Evolutionary conservation across 2,329 filamentous ascomycete species (phyloP).

Genomic region (Chaetomiaceae sp.): DNA sequence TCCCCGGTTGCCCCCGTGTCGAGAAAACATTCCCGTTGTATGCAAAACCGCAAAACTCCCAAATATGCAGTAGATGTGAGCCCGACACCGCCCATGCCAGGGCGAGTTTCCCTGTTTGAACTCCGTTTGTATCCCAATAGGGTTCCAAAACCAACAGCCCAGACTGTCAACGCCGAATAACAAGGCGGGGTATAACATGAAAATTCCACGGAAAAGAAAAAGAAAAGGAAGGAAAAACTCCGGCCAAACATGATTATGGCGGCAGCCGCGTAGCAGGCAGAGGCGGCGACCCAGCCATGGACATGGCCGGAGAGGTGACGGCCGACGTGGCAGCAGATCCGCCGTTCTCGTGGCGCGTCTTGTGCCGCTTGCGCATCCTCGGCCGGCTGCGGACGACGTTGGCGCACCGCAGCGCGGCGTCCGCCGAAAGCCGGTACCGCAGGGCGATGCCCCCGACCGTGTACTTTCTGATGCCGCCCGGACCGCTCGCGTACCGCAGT

Average conservation of each 20-base stretch:
- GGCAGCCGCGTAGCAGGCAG: background rate
- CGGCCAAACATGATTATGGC: background rate
- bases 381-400: conserved; percentile 33
- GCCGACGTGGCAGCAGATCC: conserved; percentile 19
- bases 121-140: conserved; percentile 14
- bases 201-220: background rate
- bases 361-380: conserved; percentile 34
- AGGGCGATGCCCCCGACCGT: conserved; percentile 23
- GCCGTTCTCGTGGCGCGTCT: conserved; percentile 18
- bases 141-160: background rate
- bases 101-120: conserved; percentile 3
- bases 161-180: background rate
- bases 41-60: conserved; percentile 12
- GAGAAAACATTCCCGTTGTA: background rate
- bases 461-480: conserved; percentile 26
- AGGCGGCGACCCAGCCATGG: conserved; percentile 13
- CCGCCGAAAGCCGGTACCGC: conserved; percentile 29
- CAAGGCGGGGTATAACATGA: conserved; percentile 5
- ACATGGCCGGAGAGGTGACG: conserved; percentile 21
- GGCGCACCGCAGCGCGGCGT: conserved; percentile 31
- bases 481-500: conserved; percentile 20
- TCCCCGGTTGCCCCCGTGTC: background rate
- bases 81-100: background rate
- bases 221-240: background rate
- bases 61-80: conserved; percentile 3